phyloP scores from a whole-genome alignment of 2,329 filamentous ascomycete genomes.

The Epichloe glyceriae region DNA sequence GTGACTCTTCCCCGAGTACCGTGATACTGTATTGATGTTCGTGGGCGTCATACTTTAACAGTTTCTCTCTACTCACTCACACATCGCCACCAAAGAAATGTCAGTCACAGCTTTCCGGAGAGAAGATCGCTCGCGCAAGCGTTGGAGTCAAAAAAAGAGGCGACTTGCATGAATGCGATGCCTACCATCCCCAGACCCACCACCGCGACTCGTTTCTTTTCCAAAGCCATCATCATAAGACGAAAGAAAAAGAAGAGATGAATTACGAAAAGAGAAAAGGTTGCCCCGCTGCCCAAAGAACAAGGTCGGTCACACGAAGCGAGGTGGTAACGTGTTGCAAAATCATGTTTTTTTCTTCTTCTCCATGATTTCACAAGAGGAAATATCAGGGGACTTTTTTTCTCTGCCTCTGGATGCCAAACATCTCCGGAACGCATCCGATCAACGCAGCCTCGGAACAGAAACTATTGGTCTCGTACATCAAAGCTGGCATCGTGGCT shows the following conservation, averaged over 20 bases:
- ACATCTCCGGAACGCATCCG: constrained; percentile 3
- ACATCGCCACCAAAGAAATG: background rate
- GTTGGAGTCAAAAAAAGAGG: background rate
- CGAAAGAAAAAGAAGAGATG: background rate
- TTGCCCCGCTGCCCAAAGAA: background rate
- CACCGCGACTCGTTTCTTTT: constrained; percentile 57
- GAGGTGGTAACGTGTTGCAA: too few species aligned
- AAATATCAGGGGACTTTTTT: background rate
- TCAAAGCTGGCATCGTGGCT: background rate
- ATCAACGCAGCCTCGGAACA: background rate
- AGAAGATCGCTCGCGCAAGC: too few species aligned
- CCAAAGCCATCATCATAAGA: background rate
- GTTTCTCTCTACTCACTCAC: constrained; percentile 54
- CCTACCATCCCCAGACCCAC: constrained; percentile 89
- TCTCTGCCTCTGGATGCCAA: background rate
- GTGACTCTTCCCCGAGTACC: constrained; percentile 77
- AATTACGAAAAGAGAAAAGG: too few species aligned
- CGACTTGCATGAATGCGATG: constrained; percentile 69
- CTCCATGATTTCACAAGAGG: background rate
- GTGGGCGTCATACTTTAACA: constrained; percentile 71
- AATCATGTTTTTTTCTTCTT: background rate
- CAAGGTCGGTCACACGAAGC: too few species aligned
- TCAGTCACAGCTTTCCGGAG: background rate
- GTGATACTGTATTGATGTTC: constrained; percentile 65
- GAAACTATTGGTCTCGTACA: background rate